Base-by-base conservation (phyloP, 106 monocot genomes). In the Dioscorea zingiberensis region DNA sequence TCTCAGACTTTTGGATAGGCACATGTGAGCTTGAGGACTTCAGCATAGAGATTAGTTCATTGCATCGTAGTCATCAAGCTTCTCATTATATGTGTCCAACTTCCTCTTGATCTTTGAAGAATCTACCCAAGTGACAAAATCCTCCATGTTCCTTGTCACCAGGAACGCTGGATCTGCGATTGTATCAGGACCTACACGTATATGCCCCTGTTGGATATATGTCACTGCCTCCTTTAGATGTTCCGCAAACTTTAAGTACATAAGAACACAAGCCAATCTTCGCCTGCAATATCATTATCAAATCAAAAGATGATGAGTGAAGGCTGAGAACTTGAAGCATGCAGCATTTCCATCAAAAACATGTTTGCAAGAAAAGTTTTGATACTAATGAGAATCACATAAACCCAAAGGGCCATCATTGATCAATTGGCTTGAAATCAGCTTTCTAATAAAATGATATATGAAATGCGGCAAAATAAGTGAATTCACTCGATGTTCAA, bases 81-180 rank as follows among this genome's bases (percentile, higher is more conserved):
- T 67, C 53, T 90, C 94, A 56, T 94, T 94, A 47, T 87, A 94
- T 66, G 72, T 72, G 73, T 80, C 44, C 25, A 90, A 80, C 70
- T 85, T 94, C 76, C 81, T 71, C 78, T 81, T 90, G 66, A 94
- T 94, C 84, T 94, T 90, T 16, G 90, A 94, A n/a, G 90, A 90
- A 70, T 90, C 94, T 3, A 87, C 90, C 94, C 94, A 94, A 3
- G 85, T 94, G 19, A 94, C 65, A 46, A 90, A 94, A 71, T 94
- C 91, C 69, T 91, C 83, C 91, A 94, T 80, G 74, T 91, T 91
- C 69, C 83, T 76, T 0, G 94, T 91, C 13, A 94, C 85, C 13
- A 91, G 84, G 71, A 74, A 87, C 4, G 94, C 91, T 1, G 90
- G 90, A 70, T 91, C 80, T 0, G 83, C 91, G 25, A 97, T 62